phyloP scores from a whole-genome alignment of 2,329 filamentous ascomycete genomes.

The Aspergillus hiratsukae region DNA sequence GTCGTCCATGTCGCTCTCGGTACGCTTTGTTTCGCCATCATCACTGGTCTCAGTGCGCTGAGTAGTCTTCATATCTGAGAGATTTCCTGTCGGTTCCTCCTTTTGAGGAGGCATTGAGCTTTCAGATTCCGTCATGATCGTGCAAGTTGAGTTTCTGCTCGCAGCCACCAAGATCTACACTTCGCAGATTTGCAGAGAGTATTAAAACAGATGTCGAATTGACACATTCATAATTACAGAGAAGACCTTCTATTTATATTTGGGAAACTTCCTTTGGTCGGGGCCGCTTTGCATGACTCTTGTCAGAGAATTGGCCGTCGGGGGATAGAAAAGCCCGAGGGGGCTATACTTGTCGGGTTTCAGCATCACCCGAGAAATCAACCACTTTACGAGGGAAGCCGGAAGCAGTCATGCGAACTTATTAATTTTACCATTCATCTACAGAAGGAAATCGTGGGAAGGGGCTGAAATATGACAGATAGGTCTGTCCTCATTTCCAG shows the following conservation, averaged over 20 bases:
- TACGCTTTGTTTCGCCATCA: neutral
- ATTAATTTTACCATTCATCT: too few relatives aligned
- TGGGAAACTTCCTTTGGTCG: neutral
- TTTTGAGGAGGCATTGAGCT: neutral
- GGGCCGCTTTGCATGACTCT: neutral
- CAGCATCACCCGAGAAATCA: neutral
- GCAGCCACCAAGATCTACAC: neutral
- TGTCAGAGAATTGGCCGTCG: neutral
- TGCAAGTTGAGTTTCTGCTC: neutral
- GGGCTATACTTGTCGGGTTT: neutral
- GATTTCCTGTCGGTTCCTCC: neutral
- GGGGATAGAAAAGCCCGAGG: neutral
- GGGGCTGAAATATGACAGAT: neutral
- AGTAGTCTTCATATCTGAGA: neutral
- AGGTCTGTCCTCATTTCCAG: neutral
- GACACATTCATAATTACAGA: neutral
- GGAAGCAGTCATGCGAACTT: too few relatives aligned
- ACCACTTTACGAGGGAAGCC: neutral
- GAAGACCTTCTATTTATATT: neutral
- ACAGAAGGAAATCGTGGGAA: too few relatives aligned
- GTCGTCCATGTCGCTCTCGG: neutral
- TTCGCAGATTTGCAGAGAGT: neutral
- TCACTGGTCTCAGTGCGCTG: neutral
- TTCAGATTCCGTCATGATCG: neutral
- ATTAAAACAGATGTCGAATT: neutral